Base-by-base conservation (phyloP, 345 rosid genomes). In the Salix suchowensis region DNA sequence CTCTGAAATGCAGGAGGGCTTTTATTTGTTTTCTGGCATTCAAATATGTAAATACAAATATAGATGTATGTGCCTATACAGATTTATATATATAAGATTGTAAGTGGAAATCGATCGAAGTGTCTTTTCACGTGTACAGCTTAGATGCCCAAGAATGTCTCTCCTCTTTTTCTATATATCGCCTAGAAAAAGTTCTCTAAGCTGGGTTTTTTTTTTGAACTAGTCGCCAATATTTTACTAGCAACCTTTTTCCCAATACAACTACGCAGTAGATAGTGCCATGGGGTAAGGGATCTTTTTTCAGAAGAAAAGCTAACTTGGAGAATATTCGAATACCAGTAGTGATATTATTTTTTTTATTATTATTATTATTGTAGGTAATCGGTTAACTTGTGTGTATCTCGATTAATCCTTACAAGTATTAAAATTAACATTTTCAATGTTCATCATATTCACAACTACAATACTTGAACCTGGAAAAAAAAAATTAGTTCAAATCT, bases 51-150 rank as follows among this genome's bases (percentile, higher is more conserved):
- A 52, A 52, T 19, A 52, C 21, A 1, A 6, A 21, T 54, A 54
- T 18, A 21, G 13, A 19, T 54, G 65, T 12, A 34, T 14, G 46
- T 48, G 55, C 34, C 11, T 10, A 3, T 7, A 10, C n/a, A 5
- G 0, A 19, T 16, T 1, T 52, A 12, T 58, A 1, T n/a, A 39
- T 28, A n/a, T 36, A 54, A 19, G 67, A n/a, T 36, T 23, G 10
- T 4, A 26, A 44, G 52, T 26, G 28, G 36, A 24, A 66, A 66
- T 36, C 37, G 42, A 44, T 18, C 65, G 58, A 21, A 54, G 12
- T 19, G 21, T 54, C 60, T 19, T 18, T 68, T 44, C 88, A 78
- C 86, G 80, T 85, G 86, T 37, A 4, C 6, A 46, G 18, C 48
- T 36, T 65, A 19, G 1, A n/a, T 66, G 34, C 75, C 64, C 78